These are phyloP conservation scores for Ceriops zippeliana DNA, from an alignment of 345 rosid genomes.

Conservation along the genomic window DNA sequence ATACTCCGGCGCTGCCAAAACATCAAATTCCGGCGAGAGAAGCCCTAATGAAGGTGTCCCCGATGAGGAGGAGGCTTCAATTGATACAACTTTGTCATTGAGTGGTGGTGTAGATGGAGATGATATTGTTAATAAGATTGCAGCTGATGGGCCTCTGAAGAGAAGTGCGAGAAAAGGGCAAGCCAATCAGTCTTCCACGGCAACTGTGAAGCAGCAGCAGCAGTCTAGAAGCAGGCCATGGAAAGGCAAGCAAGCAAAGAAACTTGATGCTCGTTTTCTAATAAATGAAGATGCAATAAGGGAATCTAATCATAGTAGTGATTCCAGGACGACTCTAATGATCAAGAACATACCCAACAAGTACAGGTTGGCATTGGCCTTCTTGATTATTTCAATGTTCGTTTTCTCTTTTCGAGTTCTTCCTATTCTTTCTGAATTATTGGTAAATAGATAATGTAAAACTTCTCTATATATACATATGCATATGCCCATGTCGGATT, in stretches of 20 bases:
- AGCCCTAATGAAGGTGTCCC: constrained; percentile 25
- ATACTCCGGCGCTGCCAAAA: constrained; percentile 6
- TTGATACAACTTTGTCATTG: constrained; percentile 33
- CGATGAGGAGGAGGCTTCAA: constrained; percentile 5
- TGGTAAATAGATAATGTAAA: too few relatives aligned
- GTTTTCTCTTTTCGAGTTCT: too few relatives aligned
- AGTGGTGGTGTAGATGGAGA: constrained; percentile 12
- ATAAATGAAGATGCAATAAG: constrained; percentile 48
- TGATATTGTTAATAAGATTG: constrained; percentile 7
- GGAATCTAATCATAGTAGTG: constrained; percentile 49
- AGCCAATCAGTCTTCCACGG: constrained; percentile 2
- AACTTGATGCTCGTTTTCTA: constrained; percentile 46
- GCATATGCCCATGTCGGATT: not conserved
- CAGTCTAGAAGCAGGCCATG: constrained; percentile 38
- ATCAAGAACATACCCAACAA: constrained; percentile 96
- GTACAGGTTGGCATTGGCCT: constrained; percentile 50
- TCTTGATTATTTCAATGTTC: not conserved
- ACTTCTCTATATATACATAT: too few relatives aligned
- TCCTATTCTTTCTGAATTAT: too few relatives aligned
- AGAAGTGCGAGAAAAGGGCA: constrained; percentile 30
- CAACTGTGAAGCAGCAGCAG: constrained; percentile 28
- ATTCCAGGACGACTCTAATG: constrained; percentile 83
- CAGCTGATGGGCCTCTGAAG: constrained; percentile 17
- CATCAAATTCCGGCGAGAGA: constrained; percentile 6
- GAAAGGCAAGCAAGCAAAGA: constrained; percentile 43